Percentiles rank a stretch among this genome's conserved stretches.
Evolutionary conservation across 1,284 basidiomycete species (phyloP).

Genomic region (Ustilago crameri): DNA sequence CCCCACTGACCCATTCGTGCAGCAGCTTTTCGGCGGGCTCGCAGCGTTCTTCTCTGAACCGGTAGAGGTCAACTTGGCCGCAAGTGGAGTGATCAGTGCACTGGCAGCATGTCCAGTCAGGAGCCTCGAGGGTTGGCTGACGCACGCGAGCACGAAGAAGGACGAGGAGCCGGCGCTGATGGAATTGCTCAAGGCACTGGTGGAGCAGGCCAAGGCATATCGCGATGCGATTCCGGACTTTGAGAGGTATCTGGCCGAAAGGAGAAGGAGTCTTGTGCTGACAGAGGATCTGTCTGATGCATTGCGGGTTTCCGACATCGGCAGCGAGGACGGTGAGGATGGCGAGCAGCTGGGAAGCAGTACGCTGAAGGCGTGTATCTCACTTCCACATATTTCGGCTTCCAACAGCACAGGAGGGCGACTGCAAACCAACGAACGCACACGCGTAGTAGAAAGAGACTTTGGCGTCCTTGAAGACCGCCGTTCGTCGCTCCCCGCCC

Average conservation of each 20-base stretch:
- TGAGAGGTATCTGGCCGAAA: constrained; percentile 83
- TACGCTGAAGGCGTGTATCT: constrained; percentile 12
- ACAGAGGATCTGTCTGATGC: constrained; percentile 93
- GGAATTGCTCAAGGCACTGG: constrained; percentile 44
- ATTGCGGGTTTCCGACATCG: constrained; percentile 69
- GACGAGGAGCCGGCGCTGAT: constrained; percentile 63
- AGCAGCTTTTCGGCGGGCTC: constrained; percentile 77
- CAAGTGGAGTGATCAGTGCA: constrained; percentile 83
- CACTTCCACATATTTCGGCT: constrained; percentile 18
- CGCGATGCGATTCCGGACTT: constrained; percentile 80
- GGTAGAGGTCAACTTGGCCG: constrained; percentile 85
- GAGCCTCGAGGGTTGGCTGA: constrained; percentile 85
- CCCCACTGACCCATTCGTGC: constrained; percentile 80
- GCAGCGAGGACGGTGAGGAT: constrained; percentile 2
- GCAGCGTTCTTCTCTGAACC: constrained; percentile 84
- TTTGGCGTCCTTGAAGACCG: constrained; percentile 37
- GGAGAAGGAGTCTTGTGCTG: constrained; percentile 88
- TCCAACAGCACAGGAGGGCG: background rate
- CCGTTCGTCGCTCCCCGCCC: constrained; percentile 11
- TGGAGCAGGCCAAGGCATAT: constrained; percentile 76
- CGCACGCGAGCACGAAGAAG: constrained; percentile 76
- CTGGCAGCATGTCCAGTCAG: constrained; percentile 85
- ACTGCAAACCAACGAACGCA: constrained; percentile 12
- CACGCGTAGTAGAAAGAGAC: constrained; percentile 14
- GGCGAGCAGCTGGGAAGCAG: background rate